Base-by-base conservation (phyloP, 371 early-diverging fungal species). In the Amoeboaphelidium protococcarum region DNA sequence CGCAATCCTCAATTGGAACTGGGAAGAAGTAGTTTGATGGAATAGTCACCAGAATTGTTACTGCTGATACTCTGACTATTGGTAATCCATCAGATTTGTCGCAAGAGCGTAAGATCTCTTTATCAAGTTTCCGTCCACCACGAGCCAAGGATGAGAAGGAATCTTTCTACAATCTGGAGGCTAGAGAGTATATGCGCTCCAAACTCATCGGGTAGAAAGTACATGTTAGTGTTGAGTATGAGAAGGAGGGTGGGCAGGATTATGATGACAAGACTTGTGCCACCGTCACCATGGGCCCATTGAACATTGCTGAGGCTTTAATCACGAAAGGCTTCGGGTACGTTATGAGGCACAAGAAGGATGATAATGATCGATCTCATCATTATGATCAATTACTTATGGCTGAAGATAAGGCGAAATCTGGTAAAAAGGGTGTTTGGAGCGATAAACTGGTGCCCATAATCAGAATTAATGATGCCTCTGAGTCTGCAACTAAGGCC, bases 341-440 rank as follows among this genome's bases (percentile, higher is more conserved):
- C 40, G 78, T 83, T 13, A 70, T 92, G 54, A 69, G 78, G 37
- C 83, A 89, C 55, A 74, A 79, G 10, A 70, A 69, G 31, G 84
- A 84, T 52, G 89, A 88, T 56, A 78, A 80, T 47, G 75, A 80
- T 56, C 80, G 94, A 3, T 73, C 91, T 6, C 68, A 73, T 42
- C 67, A 63, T 54, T 90, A 87, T 59, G 88, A 89, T 52, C 73
- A 71, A 41, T 71, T 92, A 6, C 60, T 82, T 53, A 51, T 75
- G 24, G 90, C 89, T 13, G 86, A 84, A 52, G 66, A 63, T 46
- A 62, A 60, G 41, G 82, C 87, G 0, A 66, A 71, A 51, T 68
- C 69, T 44, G 73, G 63, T 1, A 61, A 64, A 25, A 78, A 77
- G 57, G 83, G 87, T 6, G 53, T 80, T 20, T 80, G 82, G 54